Evolutionary conservation across 1,284 basidiomycete species (phyloP), one percentile per base, ranked within the genome.

Genomic region (Cryptococcus hybrid): DNA sequence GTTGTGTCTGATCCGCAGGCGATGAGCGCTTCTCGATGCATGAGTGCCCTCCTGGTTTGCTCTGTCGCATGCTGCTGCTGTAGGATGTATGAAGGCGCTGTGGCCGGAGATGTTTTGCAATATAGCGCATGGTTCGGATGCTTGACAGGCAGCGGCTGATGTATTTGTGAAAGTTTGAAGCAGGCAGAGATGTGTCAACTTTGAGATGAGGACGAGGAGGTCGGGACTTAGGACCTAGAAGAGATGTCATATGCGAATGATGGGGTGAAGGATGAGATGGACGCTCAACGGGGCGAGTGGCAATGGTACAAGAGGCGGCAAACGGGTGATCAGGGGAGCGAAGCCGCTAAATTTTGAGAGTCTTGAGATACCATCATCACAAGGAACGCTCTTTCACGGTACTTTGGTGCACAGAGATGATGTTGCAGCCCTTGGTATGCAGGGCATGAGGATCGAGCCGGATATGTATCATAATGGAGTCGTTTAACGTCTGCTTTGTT

Each of bases 11-110:
- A 12, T 5, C 46, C 46, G 8, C 18, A 12, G 24, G 42, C 11
- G 24, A 55, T 37, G 12, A 55, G 49, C 5, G 53, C 53, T 43
- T 55, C 53, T 9, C 53, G 53, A 38, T 55, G 53, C 11, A 54
- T 30, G 12, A 35, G 37, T 38, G 34, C 12, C n/a, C 37, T 45
- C 24, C 52, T 37, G 7, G 13, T 46, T 9, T 46, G 45, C n/a
- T 45, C 43, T 38, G 37, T 12, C 40, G 13, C 15, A 12, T 43
- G 40, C 12, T 5, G 8, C 18, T 35, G 39, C 3, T 15, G 18
- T n/a, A 13, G 18, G 24, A 11, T n/a, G 11, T 51, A 7, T 7
- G 49, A 51, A 5, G 49, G 34, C 36, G 40, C 5, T 9, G 7
- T 7, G 13, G 40, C 36, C n/a, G 49, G 49, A 12, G 49, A 35